A percentile compares a stretch with the other conserved stretches of the same genome.
These are phyloP conservation scores for Suillus tomentosus DNA, from an alignment of 768 basidiomycete species.

Conservation along the genomic window DNA sequence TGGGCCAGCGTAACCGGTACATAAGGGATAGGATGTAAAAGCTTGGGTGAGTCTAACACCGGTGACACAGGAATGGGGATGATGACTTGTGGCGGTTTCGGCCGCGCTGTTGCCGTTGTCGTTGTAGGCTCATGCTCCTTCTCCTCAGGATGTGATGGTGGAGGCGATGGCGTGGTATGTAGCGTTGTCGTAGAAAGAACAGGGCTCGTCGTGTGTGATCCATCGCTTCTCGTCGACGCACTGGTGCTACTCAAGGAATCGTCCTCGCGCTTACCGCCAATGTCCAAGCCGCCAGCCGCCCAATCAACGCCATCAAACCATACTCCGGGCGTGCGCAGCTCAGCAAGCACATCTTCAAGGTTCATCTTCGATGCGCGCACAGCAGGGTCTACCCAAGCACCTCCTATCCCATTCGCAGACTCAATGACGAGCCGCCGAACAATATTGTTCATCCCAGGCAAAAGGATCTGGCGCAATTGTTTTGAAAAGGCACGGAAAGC, in stretches of 20 bases:
- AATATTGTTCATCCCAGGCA: conserved; percentile 69
- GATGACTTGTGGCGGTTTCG: conserved; percentile 31
- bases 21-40: conserved; percentile 69
- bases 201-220: conserved; percentile 67
- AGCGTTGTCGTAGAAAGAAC: conserved; percentile 73
- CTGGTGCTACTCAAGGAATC: conserved; percentile 46
- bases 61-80: conserved; percentile 52
- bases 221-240: conserved; percentile 49
- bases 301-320: conserved; percentile 81
- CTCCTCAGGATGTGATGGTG: conserved; percentile 44
- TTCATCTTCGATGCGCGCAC: conserved; percentile 56
- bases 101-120: conserved; percentile 13
- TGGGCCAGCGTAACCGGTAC: conserved; percentile 58
- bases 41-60: conserved; percentile 58
- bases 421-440: conserved; percentile 68
- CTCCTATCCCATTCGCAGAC: conserved; percentile 45
- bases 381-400: conserved; percentile 47
- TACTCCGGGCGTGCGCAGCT: conserved; percentile 55
- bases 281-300: conserved; percentile 31
- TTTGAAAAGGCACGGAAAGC: conserved; percentile 59
- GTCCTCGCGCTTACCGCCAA: conserved; percentile 40
- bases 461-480: conserved; percentile 59
- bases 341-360: conserved; percentile 59
- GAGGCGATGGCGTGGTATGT: conserved; percentile 78
- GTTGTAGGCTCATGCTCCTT: conserved; percentile 36